These are phyloP conservation scores for Sabuloglossum arenarium DNA, from an alignment of 495 filamentous ascomycete genomes.

Conservation along the genomic window DNA sequence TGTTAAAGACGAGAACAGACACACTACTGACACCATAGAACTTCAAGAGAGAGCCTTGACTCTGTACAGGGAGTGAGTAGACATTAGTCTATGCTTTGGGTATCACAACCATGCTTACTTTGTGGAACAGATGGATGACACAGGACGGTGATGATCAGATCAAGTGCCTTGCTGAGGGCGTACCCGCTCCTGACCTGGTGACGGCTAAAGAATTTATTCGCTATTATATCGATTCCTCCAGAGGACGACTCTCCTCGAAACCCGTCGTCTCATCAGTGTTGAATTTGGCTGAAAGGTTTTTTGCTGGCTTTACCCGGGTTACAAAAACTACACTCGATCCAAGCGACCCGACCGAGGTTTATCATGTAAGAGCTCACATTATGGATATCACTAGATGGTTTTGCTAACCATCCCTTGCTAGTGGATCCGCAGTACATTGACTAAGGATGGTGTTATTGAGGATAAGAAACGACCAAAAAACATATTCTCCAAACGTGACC, in stretches of 20 bases:
- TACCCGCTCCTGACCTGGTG: conserved; percentile 5
- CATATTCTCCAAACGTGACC: no score
- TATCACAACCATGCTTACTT: neutral
- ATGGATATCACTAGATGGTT: neutral
- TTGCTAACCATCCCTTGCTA: neutral
- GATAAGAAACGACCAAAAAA: no score
- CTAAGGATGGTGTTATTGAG: neutral
- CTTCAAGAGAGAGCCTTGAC: neutral
- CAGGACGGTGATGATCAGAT: neutral
- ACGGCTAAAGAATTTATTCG: conserved; percentile 9
- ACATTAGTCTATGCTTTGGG: neutral
- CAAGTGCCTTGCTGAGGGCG: neutral
- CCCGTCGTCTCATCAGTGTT: conserved; percentile 6
- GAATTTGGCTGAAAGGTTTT: conserved; percentile 9
- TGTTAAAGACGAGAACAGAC: neutral
- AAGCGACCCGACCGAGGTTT: neutral
- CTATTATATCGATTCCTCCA: conserved; percentile 6
- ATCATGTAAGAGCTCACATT: neutral
- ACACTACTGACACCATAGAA: neutral
- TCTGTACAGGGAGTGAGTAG: neutral
- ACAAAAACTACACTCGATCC: neutral
- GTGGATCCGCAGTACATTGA: neutral
- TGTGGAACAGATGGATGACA: neutral
- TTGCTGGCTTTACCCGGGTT: conserved; percentile 5
- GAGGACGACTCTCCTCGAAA: conserved; percentile 5